Base-by-base conservation (phyloP, 1,284 basidiomycete genomes). In the Puccinia hordei region DNA sequence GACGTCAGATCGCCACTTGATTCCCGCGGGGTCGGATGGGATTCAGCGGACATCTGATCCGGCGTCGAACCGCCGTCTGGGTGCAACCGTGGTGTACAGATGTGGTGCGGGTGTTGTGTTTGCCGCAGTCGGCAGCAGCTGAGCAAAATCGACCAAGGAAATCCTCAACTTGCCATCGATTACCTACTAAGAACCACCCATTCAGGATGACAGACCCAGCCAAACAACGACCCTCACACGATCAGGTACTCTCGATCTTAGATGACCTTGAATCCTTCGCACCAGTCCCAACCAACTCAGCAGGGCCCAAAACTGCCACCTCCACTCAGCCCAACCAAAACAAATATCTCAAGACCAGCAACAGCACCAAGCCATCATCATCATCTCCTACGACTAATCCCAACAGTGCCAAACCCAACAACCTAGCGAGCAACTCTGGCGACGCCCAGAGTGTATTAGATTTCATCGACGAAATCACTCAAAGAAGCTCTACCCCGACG, bases 381-480 rank as follows among this genome's bases (percentile, higher is more conserved):
- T 9, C 57, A 59, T 59, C 57, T 15, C 13, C 57, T 9, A 38
- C 73, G 5, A 41, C 30, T 55, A 2, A 35, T 12, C 13, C 8
- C 22, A 68, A 49, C 10, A 33, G 8, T 13, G 24, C 1, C 66
- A 69, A 46, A 9, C 65, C 30, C 35, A 41, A 41, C 22, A 27
- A 22, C 22, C 38, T 33, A 24, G 24, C 73, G n/a, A 30, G 59
- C 13, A 76, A 78, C 24, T 27, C 63, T 27, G 75, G 65, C 9
- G 77, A 79, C 44, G 77, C 77, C 12, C 77, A 79, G n/a, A 79
- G 77, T 19, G 77, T 79, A 6, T 33, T 79, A 9, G 77, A 79
- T 27, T 79, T 79, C 44, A 46, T 79, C 38, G 77, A 79, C 35
- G 68, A 79, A 19, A 79, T 79, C 77, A 79, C 77, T 13, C 77